Percentiles rank a stretch among this genome's conserved stretches.
phyloP scores from a whole-genome alignment of 192 early-diverging fungal genomes.

The Podochytrium sp. region DNA sequence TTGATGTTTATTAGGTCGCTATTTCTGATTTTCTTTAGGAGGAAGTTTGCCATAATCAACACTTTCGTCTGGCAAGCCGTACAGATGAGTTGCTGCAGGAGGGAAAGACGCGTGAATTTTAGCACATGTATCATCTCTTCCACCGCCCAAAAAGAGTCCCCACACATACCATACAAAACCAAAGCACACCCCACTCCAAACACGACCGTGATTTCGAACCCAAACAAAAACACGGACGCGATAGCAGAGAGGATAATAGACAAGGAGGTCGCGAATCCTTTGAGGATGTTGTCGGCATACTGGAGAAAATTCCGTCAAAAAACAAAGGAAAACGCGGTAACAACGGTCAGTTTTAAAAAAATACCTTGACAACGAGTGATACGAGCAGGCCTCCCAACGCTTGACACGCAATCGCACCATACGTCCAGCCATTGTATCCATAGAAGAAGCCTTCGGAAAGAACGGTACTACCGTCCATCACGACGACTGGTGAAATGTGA shows the following conservation, averaged over 20 bases:
- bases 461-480: constrained; percentile 75
- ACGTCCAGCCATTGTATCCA: constrained; percentile 86
- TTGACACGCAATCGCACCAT: constrained; percentile 83
- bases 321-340: too few relatives aligned
- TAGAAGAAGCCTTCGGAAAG: constrained; percentile 85
- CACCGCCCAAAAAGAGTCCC: too few relatives aligned
- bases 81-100: constrained; percentile 46
- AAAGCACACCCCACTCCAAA: constrained; percentile 76
- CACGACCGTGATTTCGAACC: constrained; percentile 70
- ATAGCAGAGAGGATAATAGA: constrained; percentile 91
- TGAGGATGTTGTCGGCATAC: constrained; percentile 96
- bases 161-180: constrained; percentile 73
- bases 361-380: constrained; percentile 91
- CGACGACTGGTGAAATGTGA: too few relatives aligned
- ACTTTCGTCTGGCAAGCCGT: constrained; percentile 40
- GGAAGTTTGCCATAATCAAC: too few relatives aligned
- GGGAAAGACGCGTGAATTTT: too few relatives aligned
- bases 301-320: constrained; percentile 5
- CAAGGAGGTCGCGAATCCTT: constrained; percentile 96
- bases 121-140: too few relatives aligned
- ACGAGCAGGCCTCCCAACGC: constrained; percentile 94
- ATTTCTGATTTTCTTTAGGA: too few relatives aligned
- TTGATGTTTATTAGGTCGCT: too few relatives aligned
- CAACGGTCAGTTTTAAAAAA: not conserved
- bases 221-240: constrained; percentile 84